Evolutionary conservation across 140 eudicot species (phyloP).

Genomic region (Ambrosia hybrid): DNA sequence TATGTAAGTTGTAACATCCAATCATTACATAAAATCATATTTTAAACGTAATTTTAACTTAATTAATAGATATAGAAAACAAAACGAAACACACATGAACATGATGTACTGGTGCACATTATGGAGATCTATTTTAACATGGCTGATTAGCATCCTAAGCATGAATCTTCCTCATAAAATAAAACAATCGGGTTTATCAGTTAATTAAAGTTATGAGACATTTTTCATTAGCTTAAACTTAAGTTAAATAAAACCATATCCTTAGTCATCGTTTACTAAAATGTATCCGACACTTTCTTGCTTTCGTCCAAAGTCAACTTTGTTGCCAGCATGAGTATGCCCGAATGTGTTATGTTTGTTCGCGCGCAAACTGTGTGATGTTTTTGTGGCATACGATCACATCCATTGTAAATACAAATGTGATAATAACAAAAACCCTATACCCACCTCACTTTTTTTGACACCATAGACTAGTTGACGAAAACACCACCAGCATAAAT

Average conservation of each 20-base stretch:
- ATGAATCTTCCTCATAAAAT: too few species aligned
- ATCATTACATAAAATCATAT: too few species aligned
- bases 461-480: constrained; percentile 1
- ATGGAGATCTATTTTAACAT: too few species aligned
- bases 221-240: too few species aligned
- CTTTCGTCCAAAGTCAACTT: background rate
- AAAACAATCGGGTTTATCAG: background rate
- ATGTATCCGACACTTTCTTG: background rate
- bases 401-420: background rate
- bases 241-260: too few species aligned
- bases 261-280: too few species aligned
- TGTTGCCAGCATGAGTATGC: too few species aligned
- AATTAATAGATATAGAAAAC: too few species aligned
- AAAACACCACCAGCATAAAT: background rate
- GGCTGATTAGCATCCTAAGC: background rate
- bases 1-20: background rate
- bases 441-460: background rate
- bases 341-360: too few species aligned
- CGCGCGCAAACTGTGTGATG: background rate
- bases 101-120: background rate
- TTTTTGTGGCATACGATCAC: background rate
- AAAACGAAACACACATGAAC: background rate
- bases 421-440: background rate
- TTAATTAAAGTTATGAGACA: too few species aligned
- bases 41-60: background rate